Base-by-base conservation (phyloP, 495 filamentous ascomycete genomes). In the Lasiosphaeria miniovina region DNA sequence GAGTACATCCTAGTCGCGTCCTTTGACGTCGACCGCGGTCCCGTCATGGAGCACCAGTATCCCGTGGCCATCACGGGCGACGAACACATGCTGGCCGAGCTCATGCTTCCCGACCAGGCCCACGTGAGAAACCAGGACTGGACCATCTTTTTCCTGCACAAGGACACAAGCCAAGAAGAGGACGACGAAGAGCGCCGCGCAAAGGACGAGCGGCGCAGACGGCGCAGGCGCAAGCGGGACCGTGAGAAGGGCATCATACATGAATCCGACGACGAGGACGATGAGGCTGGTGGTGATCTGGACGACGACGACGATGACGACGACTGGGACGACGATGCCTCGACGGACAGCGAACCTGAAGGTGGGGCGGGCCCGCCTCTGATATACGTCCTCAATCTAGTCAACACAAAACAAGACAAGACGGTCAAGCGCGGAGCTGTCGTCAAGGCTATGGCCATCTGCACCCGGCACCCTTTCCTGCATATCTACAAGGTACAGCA, bases 381-480 rank as follows among this genome's bases (percentile, higher is more conserved):
- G 67, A 91, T 98, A 65, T 98, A 99, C 75, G 94, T 99, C 41
- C 76, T 98, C 65, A 99, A 98, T 74, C 79, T 98, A 56, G 94
- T 99, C 59, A 98, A 98, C 69, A 99, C 93, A 3, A 98, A 98
- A 74, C 90, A 94, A 66, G 94, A 98, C 74, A 90, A 89, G 66
- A 88, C 86, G 12, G 93, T 89, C 11, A 93, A 94, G 73, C 82
- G 93, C 82, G 94, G 94, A 57, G 95, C 94, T 3, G 86, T 96
- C 35, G 93, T 97, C 35, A 98, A 97, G 74, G 92, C 94, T 3
- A 98, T 98, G 94, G 94, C 94, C n/a, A 97, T 98, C 63, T 98
- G 94, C 75, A 98, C 94, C 4, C 80, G 93, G 50, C 94, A 98
- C 77, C 92, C 94, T n/a, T 98, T 98, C 70, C 80, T 98, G 54